Evolutionary conservation across 768 basidiomycete species (phyloP), one percentile per base, ranked within the genome.

Genomic region (Amanita rubescens): DNA sequence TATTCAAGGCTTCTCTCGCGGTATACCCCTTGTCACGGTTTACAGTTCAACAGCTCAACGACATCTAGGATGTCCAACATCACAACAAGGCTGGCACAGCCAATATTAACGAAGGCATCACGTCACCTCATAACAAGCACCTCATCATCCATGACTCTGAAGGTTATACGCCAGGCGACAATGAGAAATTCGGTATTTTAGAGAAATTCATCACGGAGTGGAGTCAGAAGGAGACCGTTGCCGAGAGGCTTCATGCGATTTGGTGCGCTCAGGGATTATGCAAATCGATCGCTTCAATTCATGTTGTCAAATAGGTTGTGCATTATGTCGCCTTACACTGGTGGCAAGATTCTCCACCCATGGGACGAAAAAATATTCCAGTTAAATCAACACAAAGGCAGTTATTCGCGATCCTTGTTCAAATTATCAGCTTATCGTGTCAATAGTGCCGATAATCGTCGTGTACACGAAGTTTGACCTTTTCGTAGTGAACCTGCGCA

Each of bases 391-490:
- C 56, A 49, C 30, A 57, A 59, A 27, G 46, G 54, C 34, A 20
- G 45, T 33, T 32, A 30, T 12, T 15, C 24, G 22, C 24, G 30
- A 3, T 30, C 27, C 5, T 4, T 8, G 3, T 2, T 39, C 39
- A 45, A 27, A 11, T 17, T 22, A 32, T 12, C 10, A 5, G 30
- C 4, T 44, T 65, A 61, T 58, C 8, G 27, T 30, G 8, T 8
- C 27, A 20, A 19, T 39, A 22, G 58, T 66, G 42, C 66, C 68
- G 14, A 47, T 68, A 48, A 60, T 69, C 34, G 61, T 59, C 22
- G 62, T 69, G 11, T 68, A 68, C 57, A 69, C 67, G 15, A 67
- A 69, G 49, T 68, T 63, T 35, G 67, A 69, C 55, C 45, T 55
- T 14, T 63, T 68, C 8, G 38, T 62, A 17, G 54, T 20, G 12